Evolutionary conservation across 371 early-diverging fungal genomes (phyloP), one percentile per base, ranked within the genome.

Genomic region (Dichotomocladium elegans): DNA sequence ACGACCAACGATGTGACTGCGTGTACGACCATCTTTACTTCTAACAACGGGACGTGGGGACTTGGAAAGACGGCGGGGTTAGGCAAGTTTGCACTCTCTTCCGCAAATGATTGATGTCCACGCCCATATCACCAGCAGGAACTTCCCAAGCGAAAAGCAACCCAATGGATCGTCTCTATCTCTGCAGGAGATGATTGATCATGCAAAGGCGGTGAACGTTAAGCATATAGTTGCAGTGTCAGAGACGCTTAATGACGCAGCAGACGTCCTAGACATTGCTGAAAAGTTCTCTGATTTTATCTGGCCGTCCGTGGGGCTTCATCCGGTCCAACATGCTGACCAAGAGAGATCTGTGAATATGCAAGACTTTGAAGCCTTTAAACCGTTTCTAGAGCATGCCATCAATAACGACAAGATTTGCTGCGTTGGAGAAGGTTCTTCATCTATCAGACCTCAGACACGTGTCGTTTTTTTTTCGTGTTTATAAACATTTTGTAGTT

Each of bases 401-500:
- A 53, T 66, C 15, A 5, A 19, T 4, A 30, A 46, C 25, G 34
- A 54, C 50, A 26, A 52, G 41, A 41, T 63, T 62, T 41, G 66
- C 53, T 54, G 80, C 19, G 60, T 86, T 7, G 83, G 83, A 21
- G 85, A 84, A 59, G 52, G 68, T 68, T 46, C 10, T 47, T 7
- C 17, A 15, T n/a, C 22, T 9, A 1, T 28, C 14, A 37, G 14
- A 14, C n/a, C n/a, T n/a, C n/a, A n/a, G n/a, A n/a, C n/a, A n/a
- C n/a, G n/a, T n/a, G n/a, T n/a, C n/a, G n/a, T n/a, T n/a, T n/a
- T n/a, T n/a, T n/a, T n/a, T n/a, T n/a, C n/a, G n/a, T n/a, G n/a
- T n/a, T n/a, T n/a, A n/a, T n/a, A n/a, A 24, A 43, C 24, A 22
- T 29, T 21, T 7, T 34, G 7, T 12, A 69, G 79, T 83, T 44